Base-by-base conservation (phyloP, 768 basidiomycete genomes). In the Rhodocollybia butyracea region DNA sequence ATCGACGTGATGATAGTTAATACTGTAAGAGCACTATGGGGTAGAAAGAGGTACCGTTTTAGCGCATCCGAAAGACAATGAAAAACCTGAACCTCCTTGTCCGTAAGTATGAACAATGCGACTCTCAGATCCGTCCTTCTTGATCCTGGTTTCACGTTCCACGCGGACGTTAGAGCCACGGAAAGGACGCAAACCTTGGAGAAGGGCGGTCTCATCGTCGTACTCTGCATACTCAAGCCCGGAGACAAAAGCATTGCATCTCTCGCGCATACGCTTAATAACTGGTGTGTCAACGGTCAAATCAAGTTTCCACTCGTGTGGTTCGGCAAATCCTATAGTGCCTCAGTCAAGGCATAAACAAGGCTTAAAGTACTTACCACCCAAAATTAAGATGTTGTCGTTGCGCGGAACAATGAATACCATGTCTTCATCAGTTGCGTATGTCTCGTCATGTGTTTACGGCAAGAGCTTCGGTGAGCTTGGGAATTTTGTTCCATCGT, bases 361-460 rank as follows among this genome's bases (percentile, higher is more conserved):
- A n/a, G n/a, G n/a, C n/a, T n/a, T n/a, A n/a, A n/a, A n/a, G n/a
- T n/a, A 31, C 48, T 50, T 50, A 50, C 48, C 48, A 8, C 71
- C 71, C 24, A 76, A 64, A 30, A 74, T 68, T 26, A 74, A 65
- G 6, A 65, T 64, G 6, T 65, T 65, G 54, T 70, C 69, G 57
- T 72, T 72, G 17, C 73, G 62, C 21, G 70, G 73, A 30, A 68
- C 72, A 45, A 66, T 66, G 60, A 71, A 72, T 17, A 70, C 65
- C 46, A 70, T 70, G 43, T 69, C 68, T 42, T 69, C 68, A 46
- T 63, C 66, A 8, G 63, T 66, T 2, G 64, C 66, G 34, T 64
- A 61, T 2, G 65, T 59, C 27, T 69, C 69, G 50, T 72, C 68
- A 19, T 69, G 65, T 3, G 70, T 68, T n/a, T 41, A 73, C 66